These are phyloP conservation scores for Iris macrosiphon DNA, from an alignment of 106 monocot genomes.

Conservation along the genomic window DNA sequence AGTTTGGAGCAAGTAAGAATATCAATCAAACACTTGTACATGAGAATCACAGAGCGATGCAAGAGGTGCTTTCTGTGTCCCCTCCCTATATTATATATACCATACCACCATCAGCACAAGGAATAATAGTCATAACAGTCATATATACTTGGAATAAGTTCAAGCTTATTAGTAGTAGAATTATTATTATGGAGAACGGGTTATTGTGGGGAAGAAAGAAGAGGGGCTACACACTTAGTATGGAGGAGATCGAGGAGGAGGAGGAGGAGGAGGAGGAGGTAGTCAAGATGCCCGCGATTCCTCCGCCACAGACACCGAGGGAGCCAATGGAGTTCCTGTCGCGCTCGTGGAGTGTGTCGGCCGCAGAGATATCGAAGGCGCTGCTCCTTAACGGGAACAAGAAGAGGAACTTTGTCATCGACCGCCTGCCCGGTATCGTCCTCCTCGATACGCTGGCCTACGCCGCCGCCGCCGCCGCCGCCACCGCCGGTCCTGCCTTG, in stretches of 20 bases:
- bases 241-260: slow-evolving; percentile 10
- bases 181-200: slow-evolving; percentile 26
- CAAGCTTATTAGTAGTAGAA: too few species aligned
- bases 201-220: slow-evolving; percentile 15
- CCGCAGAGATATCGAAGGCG: slow-evolving; percentile 73
- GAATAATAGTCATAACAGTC: too few species aligned
- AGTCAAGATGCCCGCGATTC: slow-evolving; percentile 22
- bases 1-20: too few species aligned
- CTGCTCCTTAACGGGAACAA: slow-evolving; percentile 39
- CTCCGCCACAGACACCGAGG: slow-evolving; percentile 65
- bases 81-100: too few species aligned
- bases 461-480: background rate
- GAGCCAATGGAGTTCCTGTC: slow-evolving; percentile 94
- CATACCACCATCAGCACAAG: too few species aligned
- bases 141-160: too few species aligned
- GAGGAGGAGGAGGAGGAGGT: too few species aligned
- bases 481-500: too few species aligned
- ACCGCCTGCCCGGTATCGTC: slow-evolving; percentile 1
- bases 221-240: slow-evolving; percentile 1
- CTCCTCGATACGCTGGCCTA: background rate
- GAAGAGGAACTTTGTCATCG: slow-evolving; percentile 40
- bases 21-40: too few species aligned
- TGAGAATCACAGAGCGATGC: too few species aligned
- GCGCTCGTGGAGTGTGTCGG: slow-evolving; percentile 82
- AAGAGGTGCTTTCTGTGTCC: too few species aligned